Evolutionary conservation across 805 yeast species (phyloP).

Genomic region (Candida insectalens): DNA sequence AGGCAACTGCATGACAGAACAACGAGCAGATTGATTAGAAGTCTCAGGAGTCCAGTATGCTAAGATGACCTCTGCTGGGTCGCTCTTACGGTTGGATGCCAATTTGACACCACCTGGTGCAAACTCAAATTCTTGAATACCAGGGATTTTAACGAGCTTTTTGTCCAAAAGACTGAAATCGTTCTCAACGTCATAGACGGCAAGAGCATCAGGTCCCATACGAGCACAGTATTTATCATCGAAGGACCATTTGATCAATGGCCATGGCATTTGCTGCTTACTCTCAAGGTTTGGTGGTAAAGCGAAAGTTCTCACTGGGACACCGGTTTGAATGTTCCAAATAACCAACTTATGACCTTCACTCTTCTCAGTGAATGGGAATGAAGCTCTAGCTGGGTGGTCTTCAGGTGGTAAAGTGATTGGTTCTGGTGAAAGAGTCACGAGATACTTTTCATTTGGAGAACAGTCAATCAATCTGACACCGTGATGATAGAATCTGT

Average conservation of each 20-base stretch:
- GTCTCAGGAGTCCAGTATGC: constrained; percentile 96
- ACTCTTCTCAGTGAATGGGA: constrained; percentile 79
- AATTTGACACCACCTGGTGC: constrained; percentile 81
- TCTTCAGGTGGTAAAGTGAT: constrained; percentile 60
- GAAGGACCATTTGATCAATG: constrained; percentile 89
- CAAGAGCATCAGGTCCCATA: constrained; percentile 85
- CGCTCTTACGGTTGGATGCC: constrained; percentile 40
- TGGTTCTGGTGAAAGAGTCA: constrained; percentile 83
- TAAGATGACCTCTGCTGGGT: constrained; percentile 53
- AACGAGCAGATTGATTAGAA: constrained; percentile 89
- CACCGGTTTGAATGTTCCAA: constrained; percentile 83
- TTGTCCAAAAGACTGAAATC: constrained; percentile 76
- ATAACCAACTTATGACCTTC: constrained; percentile 90
- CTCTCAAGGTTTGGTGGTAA: constrained; percentile 65
- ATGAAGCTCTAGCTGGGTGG: constrained; percentile 52
- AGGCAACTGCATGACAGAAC: constrained; percentile 81
- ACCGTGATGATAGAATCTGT: constrained; percentile 78
- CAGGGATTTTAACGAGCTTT: constrained; percentile 74
- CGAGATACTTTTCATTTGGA: constrained; percentile 83
- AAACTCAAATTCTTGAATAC: constrained; percentile 86
- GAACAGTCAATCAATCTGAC: constrained; percentile 87
- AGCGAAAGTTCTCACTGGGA: constrained; percentile 84
- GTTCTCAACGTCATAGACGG: constrained; percentile 71
- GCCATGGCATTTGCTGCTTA: constrained; percentile 79
- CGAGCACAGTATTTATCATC: constrained; percentile 94